Evolutionary conservation across 2,329 filamentous ascomycete species (phyloP).

Genomic region (Botrytis byssoidea): DNA sequence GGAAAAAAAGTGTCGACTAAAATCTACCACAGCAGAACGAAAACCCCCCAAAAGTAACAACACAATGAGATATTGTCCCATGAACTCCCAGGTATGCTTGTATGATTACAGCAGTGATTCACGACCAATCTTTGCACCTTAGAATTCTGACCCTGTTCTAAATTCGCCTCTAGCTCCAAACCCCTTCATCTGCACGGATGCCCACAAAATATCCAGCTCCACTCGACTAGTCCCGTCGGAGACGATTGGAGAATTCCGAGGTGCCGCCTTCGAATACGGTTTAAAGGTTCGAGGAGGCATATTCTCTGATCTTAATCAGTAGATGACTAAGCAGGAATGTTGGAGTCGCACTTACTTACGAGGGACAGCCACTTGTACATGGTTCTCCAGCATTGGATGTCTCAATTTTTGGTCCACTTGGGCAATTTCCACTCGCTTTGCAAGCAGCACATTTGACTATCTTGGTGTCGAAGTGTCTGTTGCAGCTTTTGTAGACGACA

Average conservation of each 20-base stretch:
- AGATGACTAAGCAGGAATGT: neutral
- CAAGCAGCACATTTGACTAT: neutral
- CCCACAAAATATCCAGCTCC: constrained; percentile 15
- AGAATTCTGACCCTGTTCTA: neutral
- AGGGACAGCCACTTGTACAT: constrained; percentile 14
- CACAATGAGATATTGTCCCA: constrained; percentile 16
- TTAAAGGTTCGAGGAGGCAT: constrained; percentile 11
- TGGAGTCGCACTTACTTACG: constrained; percentile 20
- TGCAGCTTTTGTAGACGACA: constrained; percentile 10
- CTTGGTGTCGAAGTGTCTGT: neutral
- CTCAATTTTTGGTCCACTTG: neutral
- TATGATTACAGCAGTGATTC: constrained; percentile 21
- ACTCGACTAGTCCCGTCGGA: constrained; percentile 12
- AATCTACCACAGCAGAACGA: constrained; percentile 22
- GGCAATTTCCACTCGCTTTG: constrained; percentile 9
- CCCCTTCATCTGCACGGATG: constrained; percentile 11
- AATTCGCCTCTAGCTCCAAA: constrained; percentile 12
- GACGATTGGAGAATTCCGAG: constrained; percentile 14
- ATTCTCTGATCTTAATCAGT: constrained; percentile 10
- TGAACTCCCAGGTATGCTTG: constrained; percentile 23
- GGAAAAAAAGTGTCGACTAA: constrained; percentile 19
- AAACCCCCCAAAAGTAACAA: constrained; percentile 15
- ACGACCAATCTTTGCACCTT: constrained; percentile 9
- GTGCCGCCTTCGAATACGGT: constrained; percentile 1
- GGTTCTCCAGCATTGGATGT: neutral